Conservation (phyloP, 495 filamentous ascomycete genomes). For the Chaetomium fimeti region DNA sequence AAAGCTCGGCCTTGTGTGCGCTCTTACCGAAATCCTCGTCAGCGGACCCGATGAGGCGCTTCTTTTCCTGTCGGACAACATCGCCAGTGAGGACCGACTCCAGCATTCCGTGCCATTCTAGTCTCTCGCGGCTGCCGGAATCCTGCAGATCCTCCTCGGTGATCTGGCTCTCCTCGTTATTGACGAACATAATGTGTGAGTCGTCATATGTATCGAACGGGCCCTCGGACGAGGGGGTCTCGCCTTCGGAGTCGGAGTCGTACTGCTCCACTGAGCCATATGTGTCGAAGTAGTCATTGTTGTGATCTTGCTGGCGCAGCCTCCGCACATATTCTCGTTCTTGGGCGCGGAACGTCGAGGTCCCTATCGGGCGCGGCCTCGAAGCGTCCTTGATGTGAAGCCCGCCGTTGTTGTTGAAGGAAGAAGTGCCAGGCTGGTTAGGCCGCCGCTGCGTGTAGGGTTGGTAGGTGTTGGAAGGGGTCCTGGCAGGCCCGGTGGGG, state of each 20-base stretch:
- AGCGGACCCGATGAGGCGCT: slow-evolving; percentile 78
- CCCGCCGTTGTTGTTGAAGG: slow-evolving; percentile 47
- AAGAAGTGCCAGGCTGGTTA: slow-evolving; percentile 29
- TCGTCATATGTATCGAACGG: slow-evolving; percentile 85
- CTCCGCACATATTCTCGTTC: slow-evolving; percentile 51
- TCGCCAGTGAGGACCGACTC: slow-evolving; percentile 93
- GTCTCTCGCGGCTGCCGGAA: slow-evolving; percentile 79
- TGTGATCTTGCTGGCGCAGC: slow-evolving; percentile 56
- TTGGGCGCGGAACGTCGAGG: slow-evolving; percentile 58
- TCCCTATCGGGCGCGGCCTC: slow-evolving; percentile 74
- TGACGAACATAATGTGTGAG: slow-evolving; percentile 83
- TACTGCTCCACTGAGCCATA: slow-evolving; percentile 63
- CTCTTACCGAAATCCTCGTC: slow-evolving; percentile 70
- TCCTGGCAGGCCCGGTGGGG: slow-evolving; percentile 41
- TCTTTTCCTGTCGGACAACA: slow-evolving; percentile 97
- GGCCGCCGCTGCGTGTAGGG: slow-evolving; percentile 44
- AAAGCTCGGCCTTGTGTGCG: slow-evolving; percentile 77
- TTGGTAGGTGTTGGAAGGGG: slow-evolving; percentile 52
- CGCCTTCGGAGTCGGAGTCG: slow-evolving; percentile 83
- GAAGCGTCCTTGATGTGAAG: slow-evolving; percentile 75
- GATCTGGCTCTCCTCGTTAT: slow-evolving; percentile 81
- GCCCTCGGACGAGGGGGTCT: slow-evolving; percentile 77
- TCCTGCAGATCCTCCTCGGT: slow-evolving; percentile 86
- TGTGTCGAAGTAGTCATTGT: slow-evolving; percentile 74
- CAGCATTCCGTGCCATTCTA: slow-evolving; percentile 98